Conservation (phyloP, 2,329 filamentous ascomycete species). For the Nothomitra cinnamomea region DNA sequence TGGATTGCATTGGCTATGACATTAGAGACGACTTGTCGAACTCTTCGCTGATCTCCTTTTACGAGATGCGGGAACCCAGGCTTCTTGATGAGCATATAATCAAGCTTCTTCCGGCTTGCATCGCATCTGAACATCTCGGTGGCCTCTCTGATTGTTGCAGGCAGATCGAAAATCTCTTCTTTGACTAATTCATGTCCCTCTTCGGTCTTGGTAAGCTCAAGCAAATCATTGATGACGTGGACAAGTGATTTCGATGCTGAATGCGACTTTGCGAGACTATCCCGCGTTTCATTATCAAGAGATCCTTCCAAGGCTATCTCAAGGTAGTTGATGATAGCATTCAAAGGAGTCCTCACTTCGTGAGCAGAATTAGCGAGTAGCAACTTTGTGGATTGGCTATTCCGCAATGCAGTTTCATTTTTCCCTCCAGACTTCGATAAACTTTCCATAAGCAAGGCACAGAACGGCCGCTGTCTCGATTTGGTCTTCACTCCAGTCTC, state of each 20-base stretch:
- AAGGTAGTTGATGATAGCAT: conserved; percentile 88
- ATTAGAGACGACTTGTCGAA: conserved; percentile 73
- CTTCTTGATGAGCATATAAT: conserved; percentile 50
- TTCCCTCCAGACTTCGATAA: conserved; percentile 89
- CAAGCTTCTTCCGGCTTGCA: conserved; percentile 56
- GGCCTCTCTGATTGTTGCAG: conserved; percentile 55
- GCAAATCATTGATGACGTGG: conserved; percentile 82
- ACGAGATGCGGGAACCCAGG: conserved; percentile 53
- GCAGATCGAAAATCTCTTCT: conserved; percentile 62
- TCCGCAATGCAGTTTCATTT: conserved; percentile 71
- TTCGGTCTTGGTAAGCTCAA: conserved; percentile 78
- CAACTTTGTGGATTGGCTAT: conserved; percentile 60
- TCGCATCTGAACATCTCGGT: conserved; percentile 58
- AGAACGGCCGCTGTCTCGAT: conserved; percentile 77
- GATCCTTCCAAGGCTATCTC: conserved; percentile 75
- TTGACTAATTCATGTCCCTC: conserved; percentile 65
- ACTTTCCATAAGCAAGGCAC: conserved; percentile 74
- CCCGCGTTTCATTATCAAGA: conserved; percentile 65
- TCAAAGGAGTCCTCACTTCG: conserved; percentile 77
- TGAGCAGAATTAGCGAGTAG: conserved; percentile 79
- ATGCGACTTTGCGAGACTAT: conserved; percentile 70
- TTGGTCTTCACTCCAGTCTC: conserved; percentile 80
- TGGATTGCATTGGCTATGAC: conserved; percentile 73
- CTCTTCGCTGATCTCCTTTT: conserved; percentile 59
- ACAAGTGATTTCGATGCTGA: conserved; percentile 85